A percentile compares a stretch with the other conserved stretches of the same genome.
Evolutionary conservation across 306 rosid species (phyloP).

Genomic region (Elaeagnus macrophylla): DNA sequence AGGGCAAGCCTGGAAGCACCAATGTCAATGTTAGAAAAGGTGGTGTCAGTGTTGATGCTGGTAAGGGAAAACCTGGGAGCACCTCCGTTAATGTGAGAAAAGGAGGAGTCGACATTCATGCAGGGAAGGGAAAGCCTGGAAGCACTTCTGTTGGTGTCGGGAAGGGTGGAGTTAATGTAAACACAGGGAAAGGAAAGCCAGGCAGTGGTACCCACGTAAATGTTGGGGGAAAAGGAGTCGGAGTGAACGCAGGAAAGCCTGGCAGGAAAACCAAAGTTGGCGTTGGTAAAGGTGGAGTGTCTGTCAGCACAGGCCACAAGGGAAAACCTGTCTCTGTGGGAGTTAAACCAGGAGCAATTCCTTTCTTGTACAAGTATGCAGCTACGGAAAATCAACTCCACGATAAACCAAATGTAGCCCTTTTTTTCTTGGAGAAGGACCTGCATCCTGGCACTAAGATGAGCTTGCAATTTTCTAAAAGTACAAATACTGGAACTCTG

Average conservation of each 20-base stretch:
- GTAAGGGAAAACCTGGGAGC: slow-evolving; percentile 23
- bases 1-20: slow-evolving; percentile 28
- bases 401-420: slow-evolving; percentile 39
- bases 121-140: slow-evolving; percentile 29
- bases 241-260: slow-evolving; percentile 23
- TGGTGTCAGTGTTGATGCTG: slow-evolving; percentile 24
- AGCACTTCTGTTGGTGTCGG: slow-evolving; percentile 39
- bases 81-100: slow-evolving; percentile 43
- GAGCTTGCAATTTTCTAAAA: slow-evolving; percentile 36
- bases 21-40: slow-evolving; percentile 44
- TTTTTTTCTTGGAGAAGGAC: slow-evolving; percentile 68
- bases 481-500: slow-evolving; percentile 26
- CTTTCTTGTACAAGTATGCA: neutral
- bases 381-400: slow-evolving; percentile 53
- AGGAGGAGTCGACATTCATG: slow-evolving; percentile 34
- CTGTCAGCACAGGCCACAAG: slow-evolving; percentile 39
- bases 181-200: slow-evolving; percentile 23
- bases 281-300: slow-evolving; percentile 68
- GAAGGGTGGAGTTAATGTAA: slow-evolving; percentile 30
- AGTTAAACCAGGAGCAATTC: slow-evolving; percentile 8
- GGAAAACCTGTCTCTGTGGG: slow-evolving; percentile 48
- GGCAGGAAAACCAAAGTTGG: slow-evolving; percentile 27
- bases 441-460: slow-evolving; percentile 32
- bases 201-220: slow-evolving; percentile 25
- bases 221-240: slow-evolving; percentile 28